These are phyloP conservation scores for Rhodotorula kratochvilovae DNA, from an alignment of 768 basidiomycete species.

Conservation along the genomic window DNA sequence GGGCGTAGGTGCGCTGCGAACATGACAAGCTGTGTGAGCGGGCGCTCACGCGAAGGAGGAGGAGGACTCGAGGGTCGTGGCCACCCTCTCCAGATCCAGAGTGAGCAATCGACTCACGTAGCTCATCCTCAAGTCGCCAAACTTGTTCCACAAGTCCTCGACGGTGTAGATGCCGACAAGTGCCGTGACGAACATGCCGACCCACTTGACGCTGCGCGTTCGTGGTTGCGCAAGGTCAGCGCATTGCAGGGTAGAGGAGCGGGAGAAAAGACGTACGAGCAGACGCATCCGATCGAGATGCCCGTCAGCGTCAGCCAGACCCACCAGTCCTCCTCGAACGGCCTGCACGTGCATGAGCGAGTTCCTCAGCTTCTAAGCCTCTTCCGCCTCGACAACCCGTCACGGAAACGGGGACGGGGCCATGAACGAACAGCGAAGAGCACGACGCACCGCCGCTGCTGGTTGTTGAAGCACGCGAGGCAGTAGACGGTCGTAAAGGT, in stretches of 20 bases:
- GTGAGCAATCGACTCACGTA: too few species aligned
- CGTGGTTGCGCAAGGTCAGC: neutral
- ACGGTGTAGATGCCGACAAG: constrained; percentile 93
- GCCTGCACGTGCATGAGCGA: constrained; percentile 51
- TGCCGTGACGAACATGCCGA: constrained; percentile 91
- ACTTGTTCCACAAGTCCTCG: constrained; percentile 97
- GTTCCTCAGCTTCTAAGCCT: neutral
- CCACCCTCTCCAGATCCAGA: too few species aligned
- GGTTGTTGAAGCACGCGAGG: constrained; percentile 92
- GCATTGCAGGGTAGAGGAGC: neutral
- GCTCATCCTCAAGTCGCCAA: constrained; percentile 89
- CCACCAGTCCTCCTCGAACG: constrained; percentile 98
- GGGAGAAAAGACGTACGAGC: constrained; percentile 56
- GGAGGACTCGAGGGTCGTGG: too few species aligned
- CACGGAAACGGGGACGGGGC: too few species aligned
- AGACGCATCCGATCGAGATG: constrained; percentile 90
- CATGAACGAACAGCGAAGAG: neutral
- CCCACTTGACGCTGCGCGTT: constrained; percentile 75
- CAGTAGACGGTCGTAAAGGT: constrained; percentile 95
- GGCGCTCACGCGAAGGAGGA: too few species aligned
- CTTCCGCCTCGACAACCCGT: too few species aligned
- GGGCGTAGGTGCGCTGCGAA: constrained; percentile 70
- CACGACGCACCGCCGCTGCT: constrained; percentile 75
- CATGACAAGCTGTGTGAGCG: neutral
- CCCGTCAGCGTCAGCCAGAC: constrained; percentile 88